These are phyloP conservation scores for Astrocystis sublimbata DNA, from an alignment of 495 filamentous ascomycete genomes.

Conservation along the genomic window DNA sequence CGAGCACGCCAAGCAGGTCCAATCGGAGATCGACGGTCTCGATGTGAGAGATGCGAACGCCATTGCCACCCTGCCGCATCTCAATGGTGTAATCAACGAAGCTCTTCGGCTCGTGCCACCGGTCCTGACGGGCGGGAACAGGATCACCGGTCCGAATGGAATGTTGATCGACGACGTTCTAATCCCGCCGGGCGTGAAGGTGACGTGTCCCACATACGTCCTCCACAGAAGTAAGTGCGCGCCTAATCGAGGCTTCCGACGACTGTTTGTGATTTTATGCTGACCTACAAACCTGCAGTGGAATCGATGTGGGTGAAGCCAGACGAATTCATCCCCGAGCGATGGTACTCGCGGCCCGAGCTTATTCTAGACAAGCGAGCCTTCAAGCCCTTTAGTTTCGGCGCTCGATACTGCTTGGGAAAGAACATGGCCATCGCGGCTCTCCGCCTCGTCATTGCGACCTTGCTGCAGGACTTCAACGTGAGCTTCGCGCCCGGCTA, in stretches of 20 bases:
- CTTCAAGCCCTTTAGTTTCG: constrained; percentile 53
- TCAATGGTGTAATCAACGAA: constrained; percentile 21
- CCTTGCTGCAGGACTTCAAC: constrained; percentile 44
- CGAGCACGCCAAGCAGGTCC: constrained; percentile 19
- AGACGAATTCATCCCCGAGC: constrained; percentile 55
- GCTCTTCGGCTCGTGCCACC: constrained; percentile 19
- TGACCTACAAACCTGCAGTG: constrained; percentile 25
- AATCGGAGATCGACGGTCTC: constrained; percentile 10
- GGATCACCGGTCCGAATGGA: constrained; percentile 22
- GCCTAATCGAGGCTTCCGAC: background rate
- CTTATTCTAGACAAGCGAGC: constrained; percentile 47
- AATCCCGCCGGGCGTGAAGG: constrained; percentile 22
- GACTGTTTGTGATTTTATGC: background rate
- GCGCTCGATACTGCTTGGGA: constrained; percentile 40
- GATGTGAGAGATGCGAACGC: constrained; percentile 8
- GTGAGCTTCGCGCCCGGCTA: constrained; percentile 31
- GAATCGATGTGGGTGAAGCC: constrained; percentile 40
- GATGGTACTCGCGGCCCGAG: constrained; percentile 51
- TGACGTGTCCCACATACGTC: constrained; percentile 22
- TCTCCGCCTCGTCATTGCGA: constrained; percentile 40
- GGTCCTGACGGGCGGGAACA: constrained; percentile 16
- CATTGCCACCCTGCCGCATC: constrained; percentile 16
- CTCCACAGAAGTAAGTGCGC: constrained; percentile 22
- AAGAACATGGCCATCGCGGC: constrained; percentile 40
- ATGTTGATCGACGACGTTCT: constrained; percentile 14